phyloP scores from a whole-genome alignment of 352 stramenopile species.

The Phytophthora cajani region DNA sequence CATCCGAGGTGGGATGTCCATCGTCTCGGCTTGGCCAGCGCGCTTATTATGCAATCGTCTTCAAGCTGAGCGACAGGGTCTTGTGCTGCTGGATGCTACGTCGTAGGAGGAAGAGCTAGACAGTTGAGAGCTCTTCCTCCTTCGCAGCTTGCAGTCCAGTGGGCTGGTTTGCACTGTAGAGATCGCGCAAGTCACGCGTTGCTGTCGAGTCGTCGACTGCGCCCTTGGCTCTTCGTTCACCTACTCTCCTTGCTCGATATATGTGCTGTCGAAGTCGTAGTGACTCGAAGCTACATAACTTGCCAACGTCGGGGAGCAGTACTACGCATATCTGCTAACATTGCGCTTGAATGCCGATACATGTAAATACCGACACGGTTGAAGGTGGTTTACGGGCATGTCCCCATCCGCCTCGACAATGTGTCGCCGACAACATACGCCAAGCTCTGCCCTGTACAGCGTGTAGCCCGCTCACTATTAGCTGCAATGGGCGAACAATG shows the following conservation, averaged over 20 bases:
- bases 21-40: background rate
- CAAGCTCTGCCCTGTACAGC: no score
- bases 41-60: conserved; percentile 3
- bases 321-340: no score
- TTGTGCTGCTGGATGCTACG: no score
- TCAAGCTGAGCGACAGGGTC: background rate
- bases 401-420: background rate
- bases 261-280: background rate
- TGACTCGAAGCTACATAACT: background rate
- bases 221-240: no score
- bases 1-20: conserved; percentile 15
- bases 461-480: no score
- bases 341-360: background rate
- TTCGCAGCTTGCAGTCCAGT: background rate
- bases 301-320: no score
- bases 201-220: background rate
- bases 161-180: background rate
- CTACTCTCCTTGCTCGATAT: background rate
- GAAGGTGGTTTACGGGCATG: background rate
- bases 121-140: no score
- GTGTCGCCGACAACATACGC: no score
- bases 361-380: background rate
- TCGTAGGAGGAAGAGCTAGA: no score
- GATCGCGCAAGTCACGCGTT: background rate
- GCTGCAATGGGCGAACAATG: no score